Evolutionary conservation across 129 eudicot species (phyloP).

Genomic region (Calendula officinalis): DNA sequence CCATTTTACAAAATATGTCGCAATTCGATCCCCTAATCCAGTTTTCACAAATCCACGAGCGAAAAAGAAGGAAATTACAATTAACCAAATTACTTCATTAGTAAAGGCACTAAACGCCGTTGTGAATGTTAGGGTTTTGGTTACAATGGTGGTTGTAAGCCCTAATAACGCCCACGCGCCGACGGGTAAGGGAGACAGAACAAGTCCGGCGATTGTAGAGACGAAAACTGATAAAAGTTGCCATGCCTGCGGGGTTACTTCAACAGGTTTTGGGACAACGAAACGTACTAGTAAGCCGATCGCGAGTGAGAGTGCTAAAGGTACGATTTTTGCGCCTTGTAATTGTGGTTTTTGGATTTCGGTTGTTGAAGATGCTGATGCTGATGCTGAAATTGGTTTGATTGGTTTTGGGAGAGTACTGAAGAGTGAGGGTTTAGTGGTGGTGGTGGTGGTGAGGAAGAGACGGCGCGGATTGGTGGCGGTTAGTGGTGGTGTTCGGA

Average conservation of each 20-base stretch:
- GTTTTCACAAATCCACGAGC: conserved; percentile 86
- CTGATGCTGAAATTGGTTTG: conserved; percentile 32
- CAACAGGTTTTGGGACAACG: conserved; percentile 56
- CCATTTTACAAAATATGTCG: conserved; percentile 88
- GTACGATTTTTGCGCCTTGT: conserved; percentile 59
- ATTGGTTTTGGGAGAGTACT: conserved; percentile 25
- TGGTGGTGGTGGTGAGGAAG: conserved; percentile 30
- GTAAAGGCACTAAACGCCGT: conserved; percentile 75
- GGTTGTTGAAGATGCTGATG: conserved; percentile 36
- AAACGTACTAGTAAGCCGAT: conserved; percentile 60
- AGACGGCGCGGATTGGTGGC: conserved; percentile 10
- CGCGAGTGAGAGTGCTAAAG: conserved; percentile 48
- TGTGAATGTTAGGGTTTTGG: conserved; percentile 56
- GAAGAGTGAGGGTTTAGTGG: conserved; percentile 21
- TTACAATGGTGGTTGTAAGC: conserved; percentile 52
- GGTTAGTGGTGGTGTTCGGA: conserved; percentile 23
- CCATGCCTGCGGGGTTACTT: conserved; percentile 87
- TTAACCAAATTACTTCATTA: conserved; percentile 89
- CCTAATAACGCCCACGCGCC: conserved; percentile 89
- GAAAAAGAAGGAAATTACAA: conserved; percentile 80
- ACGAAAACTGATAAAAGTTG: conserved; percentile 68
- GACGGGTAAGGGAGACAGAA: conserved; percentile 80
- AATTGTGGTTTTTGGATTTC: conserved; percentile 27
- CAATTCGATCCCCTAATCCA: conserved; percentile 82
- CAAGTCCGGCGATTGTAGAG: conserved; percentile 78